Evolutionary conservation across 768 basidiomycete species (phyloP).

Genomic region (Hirschioporus abietinus): DNA sequence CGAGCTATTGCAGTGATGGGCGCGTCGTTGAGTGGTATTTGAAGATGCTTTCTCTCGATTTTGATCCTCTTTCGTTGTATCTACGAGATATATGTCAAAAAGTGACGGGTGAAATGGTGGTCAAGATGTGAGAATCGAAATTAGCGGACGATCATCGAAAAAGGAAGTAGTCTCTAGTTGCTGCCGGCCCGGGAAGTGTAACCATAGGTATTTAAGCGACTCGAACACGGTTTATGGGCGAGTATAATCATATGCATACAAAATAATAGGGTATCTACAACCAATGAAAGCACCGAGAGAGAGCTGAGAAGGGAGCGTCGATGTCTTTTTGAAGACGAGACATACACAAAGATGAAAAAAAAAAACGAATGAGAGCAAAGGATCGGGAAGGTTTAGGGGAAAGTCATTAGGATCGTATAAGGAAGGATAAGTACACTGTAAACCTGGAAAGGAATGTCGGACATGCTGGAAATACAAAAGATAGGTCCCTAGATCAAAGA

Average conservation of each 20-base stretch:
- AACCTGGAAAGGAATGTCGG: neutral
- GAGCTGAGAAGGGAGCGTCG: neutral
- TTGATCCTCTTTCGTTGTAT: no score
- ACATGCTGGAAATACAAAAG: neutral
- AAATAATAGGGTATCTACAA: neutral
- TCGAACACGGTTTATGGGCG: neutral
- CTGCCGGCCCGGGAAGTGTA: no score
- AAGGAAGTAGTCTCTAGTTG: neutral
- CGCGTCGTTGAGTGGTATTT: no score
- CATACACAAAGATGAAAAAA: conserved; percentile 15
- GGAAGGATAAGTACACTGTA: neutral
- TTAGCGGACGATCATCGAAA: no score
- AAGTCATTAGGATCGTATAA: conserved; percentile 24
- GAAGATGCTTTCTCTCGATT: no score
- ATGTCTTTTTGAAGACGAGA: conserved; percentile 4
- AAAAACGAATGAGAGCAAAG: conserved; percentile 15
- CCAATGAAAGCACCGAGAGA: neutral
- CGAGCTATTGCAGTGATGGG: no score
- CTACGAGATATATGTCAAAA: no score
- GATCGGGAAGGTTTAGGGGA: conserved; percentile 14
- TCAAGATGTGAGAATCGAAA: no score
- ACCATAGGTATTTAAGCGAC: neutral
- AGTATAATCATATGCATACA: neutral
- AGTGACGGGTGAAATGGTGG: no score
- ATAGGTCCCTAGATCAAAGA: conserved; percentile 35